Percentiles rank a stretch among this genome's conserved stretches.
Conservation (phyloP, 2,329 filamentous ascomycete genomes). For the Stemphylium beticola region DNA sequence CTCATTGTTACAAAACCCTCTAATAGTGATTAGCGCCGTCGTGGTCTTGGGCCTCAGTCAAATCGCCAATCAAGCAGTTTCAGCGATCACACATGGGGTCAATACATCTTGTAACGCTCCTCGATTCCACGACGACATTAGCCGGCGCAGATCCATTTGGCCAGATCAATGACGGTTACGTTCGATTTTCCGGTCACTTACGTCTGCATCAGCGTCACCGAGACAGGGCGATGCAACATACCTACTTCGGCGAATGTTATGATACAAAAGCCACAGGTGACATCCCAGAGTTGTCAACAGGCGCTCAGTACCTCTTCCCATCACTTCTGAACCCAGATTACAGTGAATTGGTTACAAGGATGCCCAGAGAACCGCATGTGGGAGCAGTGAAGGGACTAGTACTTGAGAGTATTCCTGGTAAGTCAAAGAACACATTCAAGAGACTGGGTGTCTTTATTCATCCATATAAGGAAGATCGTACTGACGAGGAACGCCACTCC, state of each 20-base stretch:
- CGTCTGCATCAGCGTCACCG: background rate
- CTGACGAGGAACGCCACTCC: background rate
- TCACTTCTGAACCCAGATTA: no score
- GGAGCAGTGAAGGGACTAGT: background rate
- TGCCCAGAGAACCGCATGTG: no score
- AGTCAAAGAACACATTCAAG: background rate
- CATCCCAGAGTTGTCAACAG: no score
- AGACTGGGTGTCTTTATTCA: background rate
- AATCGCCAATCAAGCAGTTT: background rate
- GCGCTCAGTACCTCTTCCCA: no score
- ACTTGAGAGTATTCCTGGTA: background rate
- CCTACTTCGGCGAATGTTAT: background rate
- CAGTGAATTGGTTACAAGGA: no score
- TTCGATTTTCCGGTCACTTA: background rate
- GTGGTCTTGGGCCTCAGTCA: constrained; percentile 1
- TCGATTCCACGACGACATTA: background rate
- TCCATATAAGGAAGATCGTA: background rate
- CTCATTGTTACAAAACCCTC: background rate
- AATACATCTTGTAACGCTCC: background rate
- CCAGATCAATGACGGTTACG: background rate
- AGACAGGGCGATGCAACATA: background rate
- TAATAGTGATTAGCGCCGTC: background rate
- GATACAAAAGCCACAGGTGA: background rate
- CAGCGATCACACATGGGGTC: no score
- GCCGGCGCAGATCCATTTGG: background rate